Conservation (phyloP, 352 stramenopile species). For the Globisporangium iwayamae region DNA sequence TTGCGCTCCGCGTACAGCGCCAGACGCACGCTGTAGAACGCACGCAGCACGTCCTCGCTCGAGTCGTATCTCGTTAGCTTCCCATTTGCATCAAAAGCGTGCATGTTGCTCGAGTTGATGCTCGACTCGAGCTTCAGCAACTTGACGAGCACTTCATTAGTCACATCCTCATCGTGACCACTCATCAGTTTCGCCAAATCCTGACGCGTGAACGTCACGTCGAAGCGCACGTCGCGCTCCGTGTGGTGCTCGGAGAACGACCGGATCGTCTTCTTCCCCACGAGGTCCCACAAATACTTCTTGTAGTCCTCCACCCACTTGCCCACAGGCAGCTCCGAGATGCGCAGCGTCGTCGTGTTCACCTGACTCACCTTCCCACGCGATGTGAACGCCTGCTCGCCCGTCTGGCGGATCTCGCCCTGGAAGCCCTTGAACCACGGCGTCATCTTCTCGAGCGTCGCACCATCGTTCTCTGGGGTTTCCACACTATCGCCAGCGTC, state of each 20-base stretch:
- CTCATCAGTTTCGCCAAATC: conserved; percentile 74
- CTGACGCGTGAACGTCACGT: conserved; percentile 68
- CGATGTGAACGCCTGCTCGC: conserved; percentile 71
- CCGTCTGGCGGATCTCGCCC: conserved; percentile 81
- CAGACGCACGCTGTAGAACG: conserved; percentile 93
- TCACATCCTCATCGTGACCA: conserved; percentile 24
- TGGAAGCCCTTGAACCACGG: conserved; percentile 96
- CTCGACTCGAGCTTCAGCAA: conserved; percentile 93
- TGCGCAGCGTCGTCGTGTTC: conserved; percentile 92
- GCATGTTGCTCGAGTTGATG: conserved; percentile 98
- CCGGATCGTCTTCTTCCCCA: conserved; percentile 78
- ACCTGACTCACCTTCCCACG: conserved; percentile 65
- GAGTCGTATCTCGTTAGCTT: conserved; percentile 92
- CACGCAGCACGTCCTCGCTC: conserved; percentile 88
- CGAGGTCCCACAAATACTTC: conserved; percentile 91
- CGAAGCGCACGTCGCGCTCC: conserved; percentile 85
- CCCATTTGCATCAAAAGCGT: conserved; percentile 91
- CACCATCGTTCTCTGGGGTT: conserved; percentile 19
- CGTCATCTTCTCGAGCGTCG: conserved; percentile 69
- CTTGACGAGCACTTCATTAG: conserved; percentile 68
- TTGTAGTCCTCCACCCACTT: conserved; percentile 99
- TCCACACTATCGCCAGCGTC: conserved; percentile 50
- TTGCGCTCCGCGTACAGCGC: conserved; percentile 87
- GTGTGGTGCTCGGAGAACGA: conserved; percentile 98
- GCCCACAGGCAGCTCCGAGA: conserved; percentile 96